These are phyloP conservation scores for Vigna reflexopilosa DNA, from an alignment of 306 rosid species.

Conservation along the genomic window DNA sequence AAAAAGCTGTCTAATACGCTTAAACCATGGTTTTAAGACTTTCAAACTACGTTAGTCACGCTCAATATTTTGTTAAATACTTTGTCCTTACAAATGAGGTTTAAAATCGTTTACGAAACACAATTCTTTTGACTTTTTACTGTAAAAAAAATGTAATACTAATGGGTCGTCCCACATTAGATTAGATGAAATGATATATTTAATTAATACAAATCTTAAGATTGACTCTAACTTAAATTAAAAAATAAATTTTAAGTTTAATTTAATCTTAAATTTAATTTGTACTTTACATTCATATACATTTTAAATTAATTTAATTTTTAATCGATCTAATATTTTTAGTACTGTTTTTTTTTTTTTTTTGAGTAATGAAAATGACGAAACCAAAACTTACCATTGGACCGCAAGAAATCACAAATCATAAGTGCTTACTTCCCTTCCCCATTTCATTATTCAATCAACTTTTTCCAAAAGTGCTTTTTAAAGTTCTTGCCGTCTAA, in stretches of 20 bases:
- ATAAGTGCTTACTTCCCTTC: constrained; percentile 7
- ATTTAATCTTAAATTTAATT: too few relatives aligned
- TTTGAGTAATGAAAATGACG: constrained; percentile 10
- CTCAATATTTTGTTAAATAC: neutral
- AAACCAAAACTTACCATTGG: constrained; percentile 42
- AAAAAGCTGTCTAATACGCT: neutral
- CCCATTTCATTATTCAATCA: neutral
- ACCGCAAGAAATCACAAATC: constrained; percentile 38
- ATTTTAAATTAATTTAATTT: too few relatives aligned
- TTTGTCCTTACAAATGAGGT: neutral
- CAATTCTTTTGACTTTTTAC: neutral
- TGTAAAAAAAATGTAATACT: neutral
- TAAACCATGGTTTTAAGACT: neutral
- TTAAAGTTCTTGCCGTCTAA: constrained; percentile 28
- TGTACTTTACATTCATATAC: too few relatives aligned
- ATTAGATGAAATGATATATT: too few relatives aligned
- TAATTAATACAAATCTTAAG: neutral
- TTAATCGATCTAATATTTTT: too few relatives aligned
- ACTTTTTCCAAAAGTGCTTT: constrained; percentile 8
- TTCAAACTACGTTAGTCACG: neutral
- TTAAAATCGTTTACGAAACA: too few relatives aligned
- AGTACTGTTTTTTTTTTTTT: too few relatives aligned
- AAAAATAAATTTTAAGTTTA: too few relatives aligned
- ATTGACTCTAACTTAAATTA: too few relatives aligned
- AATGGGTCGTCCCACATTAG: too few relatives aligned